Base-by-base conservation (phyloP, 768 basidiomycete species). In the Tylopilus intermedius region DNA sequence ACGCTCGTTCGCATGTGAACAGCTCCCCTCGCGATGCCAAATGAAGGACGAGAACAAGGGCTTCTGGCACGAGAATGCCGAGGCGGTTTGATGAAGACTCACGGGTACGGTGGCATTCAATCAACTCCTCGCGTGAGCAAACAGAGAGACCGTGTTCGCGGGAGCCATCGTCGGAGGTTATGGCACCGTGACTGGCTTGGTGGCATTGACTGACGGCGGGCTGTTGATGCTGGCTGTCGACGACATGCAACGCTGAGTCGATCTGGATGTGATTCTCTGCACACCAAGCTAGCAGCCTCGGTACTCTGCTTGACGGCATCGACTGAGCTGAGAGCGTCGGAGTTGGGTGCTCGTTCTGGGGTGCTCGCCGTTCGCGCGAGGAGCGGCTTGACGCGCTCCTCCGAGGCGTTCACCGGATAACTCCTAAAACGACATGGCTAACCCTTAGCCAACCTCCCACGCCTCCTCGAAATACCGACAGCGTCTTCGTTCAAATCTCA, bases 271-370 rank as follows among this genome's bases (percentile, higher is more conserved):
- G 67, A 57, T 78, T 76, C 22, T 71, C 62, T 27, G 63, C 47
- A 56, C 81, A 82, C 83, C 83, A 84, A 40, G 64, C 61, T 5
- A 80, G 57, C 15, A 83, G 62, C 40, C 49, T 30, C 26, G 47
- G 10, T 38, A 50, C 46, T 38, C 18, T 60, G 41, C 50, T 47
- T 32, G 59, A 53, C 33, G 63, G 56, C 64, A 70, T 68, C 32
- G 40, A 30, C 35, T 39, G 24, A 44, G 22, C 38, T 37, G 14
- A 42, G 33, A 33, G 8, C 24, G 5, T 14, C 41, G 39, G 54
- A 54, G 27, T 50, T 21, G 14, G 4, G 4, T 47, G 45, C 48
- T 47, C 29, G 44, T 53, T 54, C 14, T 45, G 41, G 49, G 40
- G 43, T 39, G 15, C 15, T 24, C 35, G 15, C 5, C 15, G 15